phyloP scores from a whole-genome alignment of 805 yeast genomes.

The Lipomyces starkeyi region DNA sequence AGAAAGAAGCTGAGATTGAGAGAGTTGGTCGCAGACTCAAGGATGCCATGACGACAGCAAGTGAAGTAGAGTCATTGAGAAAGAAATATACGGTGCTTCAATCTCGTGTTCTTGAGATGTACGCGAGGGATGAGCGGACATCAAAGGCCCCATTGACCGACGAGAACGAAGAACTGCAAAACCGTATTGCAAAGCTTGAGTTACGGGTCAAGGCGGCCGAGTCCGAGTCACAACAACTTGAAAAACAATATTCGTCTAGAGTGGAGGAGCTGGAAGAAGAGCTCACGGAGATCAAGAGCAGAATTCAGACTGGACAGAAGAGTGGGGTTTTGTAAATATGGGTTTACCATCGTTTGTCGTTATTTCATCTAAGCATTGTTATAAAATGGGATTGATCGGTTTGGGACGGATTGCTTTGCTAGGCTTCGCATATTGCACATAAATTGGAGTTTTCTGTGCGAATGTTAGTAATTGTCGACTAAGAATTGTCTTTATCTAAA shows the following conservation, averaged over 20 bases:
- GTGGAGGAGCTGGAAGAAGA: conserved; percentile 16
- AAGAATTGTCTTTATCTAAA: neutral
- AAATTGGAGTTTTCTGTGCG: neutral
- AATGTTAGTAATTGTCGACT: neutral
- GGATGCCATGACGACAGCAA: conserved; percentile 23
- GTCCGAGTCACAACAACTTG: conserved; percentile 12
- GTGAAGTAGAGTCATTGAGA: conserved; percentile 24
- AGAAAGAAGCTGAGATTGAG: conserved; percentile 42
- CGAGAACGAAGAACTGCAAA: conserved; percentile 29
- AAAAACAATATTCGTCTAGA: conserved; percentile 8
- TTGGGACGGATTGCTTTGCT: neutral
- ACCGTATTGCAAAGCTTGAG: conserved; percentile 33
- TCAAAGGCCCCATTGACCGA: conserved; percentile 16
- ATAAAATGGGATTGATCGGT: neutral
- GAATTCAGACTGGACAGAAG: neutral
- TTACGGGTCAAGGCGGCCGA: conserved; percentile 19
- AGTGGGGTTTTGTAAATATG: neutral
- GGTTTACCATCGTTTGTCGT: neutral
- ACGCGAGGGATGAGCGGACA: conserved; percentile 12
- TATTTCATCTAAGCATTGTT: neutral
- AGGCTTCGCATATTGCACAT: neutral
- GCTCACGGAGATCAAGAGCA: neutral
- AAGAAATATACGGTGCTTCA: conserved; percentile 16
- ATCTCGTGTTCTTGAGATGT: conserved; percentile 13
- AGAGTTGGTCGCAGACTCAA: conserved; percentile 37